Conservation (phyloP, 306 rosid genomes). For the Sphenostylis stenocarpa region DNA sequence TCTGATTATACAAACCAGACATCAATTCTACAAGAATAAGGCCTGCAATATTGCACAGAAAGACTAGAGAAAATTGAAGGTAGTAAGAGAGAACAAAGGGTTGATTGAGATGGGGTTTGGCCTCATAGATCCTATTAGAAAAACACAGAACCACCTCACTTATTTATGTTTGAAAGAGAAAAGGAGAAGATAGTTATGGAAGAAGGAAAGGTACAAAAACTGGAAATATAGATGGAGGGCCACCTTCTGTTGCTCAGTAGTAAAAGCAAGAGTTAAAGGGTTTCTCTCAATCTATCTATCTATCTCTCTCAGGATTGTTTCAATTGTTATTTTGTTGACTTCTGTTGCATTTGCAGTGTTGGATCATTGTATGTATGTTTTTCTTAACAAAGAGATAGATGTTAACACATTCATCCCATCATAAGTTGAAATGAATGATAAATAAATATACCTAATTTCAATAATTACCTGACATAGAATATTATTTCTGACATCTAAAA, state of each 20-base stretch:
- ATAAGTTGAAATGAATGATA: too few species aligned
- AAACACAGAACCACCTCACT: slow-evolving; percentile 20
- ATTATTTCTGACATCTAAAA: too few species aligned
- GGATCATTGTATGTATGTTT: not conserved
- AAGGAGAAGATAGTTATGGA: slow-evolving; percentile 21
- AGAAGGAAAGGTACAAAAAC: slow-evolving; percentile 38
- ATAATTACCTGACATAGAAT: too few species aligned
- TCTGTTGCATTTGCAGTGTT: slow-evolving; percentile 32
- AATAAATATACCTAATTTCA: too few species aligned
- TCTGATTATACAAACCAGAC: slow-evolving; percentile 58
- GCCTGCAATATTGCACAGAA: not conserved
- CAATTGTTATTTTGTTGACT: slow-evolving; percentile 46
- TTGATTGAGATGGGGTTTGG: slow-evolving; percentile 16
- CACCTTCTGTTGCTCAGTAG: slow-evolving; percentile 44
- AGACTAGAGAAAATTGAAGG: slow-evolving; percentile 18
- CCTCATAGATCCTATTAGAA: slow-evolving; percentile 13
- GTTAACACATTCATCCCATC: too few species aligned
- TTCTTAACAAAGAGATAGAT: too few species aligned
- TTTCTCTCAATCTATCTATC: slow-evolving; percentile 8
- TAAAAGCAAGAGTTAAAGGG: slow-evolving; percentile 45
- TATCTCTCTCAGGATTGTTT: slow-evolving; percentile 29
- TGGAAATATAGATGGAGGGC: slow-evolving; percentile 42
- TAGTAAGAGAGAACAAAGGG: slow-evolving; percentile 7
- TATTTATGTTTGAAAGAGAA: slow-evolving; percentile 19
- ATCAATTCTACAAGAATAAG: slow-evolving; percentile 38